Conservation (phyloP, 1,284 basidiomycete genomes). For the Boletus semigastroideus region DNA sequence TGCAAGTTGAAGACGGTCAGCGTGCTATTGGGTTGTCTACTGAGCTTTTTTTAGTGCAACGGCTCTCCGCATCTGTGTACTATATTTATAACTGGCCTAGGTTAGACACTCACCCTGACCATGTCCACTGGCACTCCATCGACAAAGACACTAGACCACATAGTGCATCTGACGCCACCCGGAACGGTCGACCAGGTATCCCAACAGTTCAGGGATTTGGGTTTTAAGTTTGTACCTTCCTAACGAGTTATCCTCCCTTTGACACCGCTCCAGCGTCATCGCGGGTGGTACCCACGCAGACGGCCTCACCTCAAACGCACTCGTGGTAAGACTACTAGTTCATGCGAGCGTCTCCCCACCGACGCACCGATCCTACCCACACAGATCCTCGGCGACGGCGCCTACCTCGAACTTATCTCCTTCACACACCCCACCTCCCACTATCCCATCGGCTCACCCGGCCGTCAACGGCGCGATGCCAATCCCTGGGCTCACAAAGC, state of each 20-base stretch:
- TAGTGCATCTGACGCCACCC: conserved; percentile 66
- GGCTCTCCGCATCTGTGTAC: not conserved
- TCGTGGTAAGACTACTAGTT: conserved; percentile 47
- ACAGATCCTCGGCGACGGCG: conserved; percentile 58
- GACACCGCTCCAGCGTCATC: conserved; percentile 45
- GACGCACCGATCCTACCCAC: not conserved
- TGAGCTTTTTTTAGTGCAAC: no score
- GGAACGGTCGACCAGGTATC: conserved; percentile 52
- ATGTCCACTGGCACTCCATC: conserved; percentile 24
- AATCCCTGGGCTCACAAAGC: conserved; percentile 53
- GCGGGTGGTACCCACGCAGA: conserved; percentile 62
- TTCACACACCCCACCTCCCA: conserved; percentile 54
- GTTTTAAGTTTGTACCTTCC: conserved; percentile 54
- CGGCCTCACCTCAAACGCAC: conserved; percentile 61
- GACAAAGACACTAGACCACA: conserved; percentile 61
- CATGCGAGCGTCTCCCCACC: no score
- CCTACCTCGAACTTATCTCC: conserved; percentile 66
- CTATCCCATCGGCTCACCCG: conserved; percentile 50
- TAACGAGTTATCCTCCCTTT: not conserved
- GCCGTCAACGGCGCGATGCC: conserved; percentile 40
- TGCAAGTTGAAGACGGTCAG: no score
- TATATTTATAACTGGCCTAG: not conserved
- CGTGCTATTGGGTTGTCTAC: no score
- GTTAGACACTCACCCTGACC: not conserved
- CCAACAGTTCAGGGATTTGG: conserved; percentile 54